Conservation (phyloP, 1,284 basidiomycete species). For the Testicularia cyperi region DNA sequence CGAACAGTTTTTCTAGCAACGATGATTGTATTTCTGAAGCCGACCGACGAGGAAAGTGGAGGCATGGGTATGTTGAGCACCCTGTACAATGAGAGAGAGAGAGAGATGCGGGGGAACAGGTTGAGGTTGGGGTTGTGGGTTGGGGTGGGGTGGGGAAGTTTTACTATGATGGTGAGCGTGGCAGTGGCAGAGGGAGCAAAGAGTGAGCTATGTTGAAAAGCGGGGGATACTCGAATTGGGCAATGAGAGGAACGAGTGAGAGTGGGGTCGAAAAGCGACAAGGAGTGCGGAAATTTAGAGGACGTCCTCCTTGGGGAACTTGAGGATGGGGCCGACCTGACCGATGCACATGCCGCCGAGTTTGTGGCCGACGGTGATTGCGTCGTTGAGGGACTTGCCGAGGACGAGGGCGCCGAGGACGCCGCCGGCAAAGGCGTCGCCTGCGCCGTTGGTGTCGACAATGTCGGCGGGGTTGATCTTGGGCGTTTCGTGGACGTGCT, state of each 20-base stretch:
- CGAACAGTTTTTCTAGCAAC: no score
- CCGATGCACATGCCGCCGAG: constrained; percentile 84
- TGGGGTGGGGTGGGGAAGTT: no score
- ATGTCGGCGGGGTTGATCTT: constrained; percentile 64
- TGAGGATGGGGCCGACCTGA: constrained; percentile 67
- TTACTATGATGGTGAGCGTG: no score
- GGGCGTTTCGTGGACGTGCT: constrained; percentile 63
- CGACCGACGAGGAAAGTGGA: not conserved
- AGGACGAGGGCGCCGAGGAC: constrained; percentile 83
- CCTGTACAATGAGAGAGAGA: no score
- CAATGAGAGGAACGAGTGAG: no score
- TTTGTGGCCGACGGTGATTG: constrained; percentile 83
- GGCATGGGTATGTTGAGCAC: constrained; percentile 43
- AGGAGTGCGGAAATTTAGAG: constrained; percentile 26
- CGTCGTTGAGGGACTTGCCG: constrained; percentile 78
- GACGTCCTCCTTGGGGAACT: constrained; percentile 55
- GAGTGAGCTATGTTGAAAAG: constrained; percentile 28
- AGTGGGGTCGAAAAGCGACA: no score
- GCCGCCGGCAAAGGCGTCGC: constrained; percentile 97
- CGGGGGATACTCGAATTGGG: no score
- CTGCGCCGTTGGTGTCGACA: constrained; percentile 98
- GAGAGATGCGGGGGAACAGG: no score
- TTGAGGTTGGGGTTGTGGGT: no score
- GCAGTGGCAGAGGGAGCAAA: not conserved
- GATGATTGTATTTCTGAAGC: not conserved